Evolutionary conservation across 805 yeast genomes (phyloP).

Genomic region (Saccharomycopsis olivae): DNA sequence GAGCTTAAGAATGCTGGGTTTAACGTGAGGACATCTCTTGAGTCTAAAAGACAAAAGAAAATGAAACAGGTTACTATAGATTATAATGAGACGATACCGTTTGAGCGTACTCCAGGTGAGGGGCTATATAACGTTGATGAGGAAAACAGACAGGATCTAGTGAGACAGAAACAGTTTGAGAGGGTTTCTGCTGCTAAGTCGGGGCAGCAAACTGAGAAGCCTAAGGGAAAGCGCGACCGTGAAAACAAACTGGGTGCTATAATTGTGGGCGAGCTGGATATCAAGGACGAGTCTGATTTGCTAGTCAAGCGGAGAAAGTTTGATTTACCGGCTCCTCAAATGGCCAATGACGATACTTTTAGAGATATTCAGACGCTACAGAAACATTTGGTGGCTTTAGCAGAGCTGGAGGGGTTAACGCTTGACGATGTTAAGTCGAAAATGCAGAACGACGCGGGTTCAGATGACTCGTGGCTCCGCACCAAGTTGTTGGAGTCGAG

Average conservation of each 20-base stretch:
- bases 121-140: slow-evolving; percentile 61
- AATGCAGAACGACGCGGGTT: slow-evolving; percentile 16
- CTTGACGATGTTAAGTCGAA: slow-evolving; percentile 20
- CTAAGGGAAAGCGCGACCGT: slow-evolving; percentile 28
- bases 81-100: slow-evolving; percentile 74
- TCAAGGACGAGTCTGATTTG: slow-evolving; percentile 11
- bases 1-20: slow-evolving; percentile 77
- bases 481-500: slow-evolving; percentile 17
- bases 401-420: slow-evolving; percentile 22
- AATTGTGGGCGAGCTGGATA: slow-evolving; percentile 15
- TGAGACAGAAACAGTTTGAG: slow-evolving; percentile 33
- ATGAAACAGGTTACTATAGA: slow-evolving; percentile 61
- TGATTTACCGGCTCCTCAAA: slow-evolving; percentile 27
- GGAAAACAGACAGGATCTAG: slow-evolving; percentile 38
- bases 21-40: slow-evolving; percentile 23
- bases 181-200: slow-evolving; percentile 27
- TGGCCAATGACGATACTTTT: slow-evolving; percentile 21
- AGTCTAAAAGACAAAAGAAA: slow-evolving; percentile 34
- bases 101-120: slow-evolving; percentile 54
- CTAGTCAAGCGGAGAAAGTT: slow-evolving; percentile 30
- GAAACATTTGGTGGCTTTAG: slow-evolving; percentile 1
- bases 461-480: not conserved
- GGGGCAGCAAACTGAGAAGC: slow-evolving; percentile 47
- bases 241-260: slow-evolving; percentile 30
- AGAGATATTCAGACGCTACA: slow-evolving; percentile 4